These are phyloP conservation scores for Trichoderma sp. DNA, from an alignment of 2,329 filamentous ascomycete species.

Conservation along the genomic window DNA sequence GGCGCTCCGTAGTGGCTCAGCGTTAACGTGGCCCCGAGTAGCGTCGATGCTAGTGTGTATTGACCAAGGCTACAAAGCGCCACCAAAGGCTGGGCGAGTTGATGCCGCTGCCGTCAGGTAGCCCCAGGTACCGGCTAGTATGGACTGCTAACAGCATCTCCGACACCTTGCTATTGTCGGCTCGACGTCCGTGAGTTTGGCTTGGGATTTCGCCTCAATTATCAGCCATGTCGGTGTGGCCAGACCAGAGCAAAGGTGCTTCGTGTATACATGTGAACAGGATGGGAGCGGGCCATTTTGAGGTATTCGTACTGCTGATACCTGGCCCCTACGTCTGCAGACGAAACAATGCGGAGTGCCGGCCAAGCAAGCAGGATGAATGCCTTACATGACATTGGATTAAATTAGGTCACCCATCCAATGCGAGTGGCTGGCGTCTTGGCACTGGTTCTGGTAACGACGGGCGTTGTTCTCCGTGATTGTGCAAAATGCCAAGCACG, in stretches of 20 bases:
- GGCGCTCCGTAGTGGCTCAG: not conserved
- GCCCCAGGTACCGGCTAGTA: not conserved
- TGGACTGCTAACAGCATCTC: not conserved
- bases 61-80: not conserved
- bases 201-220: not conserved
- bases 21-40: not conserved
- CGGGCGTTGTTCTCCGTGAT: not conserved
- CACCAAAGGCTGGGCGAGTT: not conserved
- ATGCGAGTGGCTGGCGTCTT: constrained; percentile 5
- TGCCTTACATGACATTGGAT: not conserved
- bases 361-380: not conserved
- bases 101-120: not conserved
- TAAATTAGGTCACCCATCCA: not conserved
- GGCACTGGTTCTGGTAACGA: not conserved
- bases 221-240: constrained; percentile 3
- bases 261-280: not conserved
- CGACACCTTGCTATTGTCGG: constrained; percentile 5
- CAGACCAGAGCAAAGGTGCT: not conserved
- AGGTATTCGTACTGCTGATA: not conserved
- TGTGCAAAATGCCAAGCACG: not conserved
- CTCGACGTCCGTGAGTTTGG: not conserved
- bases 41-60: constrained; percentile 16
- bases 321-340: not conserved
- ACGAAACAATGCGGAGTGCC: not conserved
- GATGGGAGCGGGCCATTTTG: not conserved